Evolutionary conservation across 1,139 yeast genomes (phyloP).

Genomic region (Debaryomyces singareniensis): DNA sequence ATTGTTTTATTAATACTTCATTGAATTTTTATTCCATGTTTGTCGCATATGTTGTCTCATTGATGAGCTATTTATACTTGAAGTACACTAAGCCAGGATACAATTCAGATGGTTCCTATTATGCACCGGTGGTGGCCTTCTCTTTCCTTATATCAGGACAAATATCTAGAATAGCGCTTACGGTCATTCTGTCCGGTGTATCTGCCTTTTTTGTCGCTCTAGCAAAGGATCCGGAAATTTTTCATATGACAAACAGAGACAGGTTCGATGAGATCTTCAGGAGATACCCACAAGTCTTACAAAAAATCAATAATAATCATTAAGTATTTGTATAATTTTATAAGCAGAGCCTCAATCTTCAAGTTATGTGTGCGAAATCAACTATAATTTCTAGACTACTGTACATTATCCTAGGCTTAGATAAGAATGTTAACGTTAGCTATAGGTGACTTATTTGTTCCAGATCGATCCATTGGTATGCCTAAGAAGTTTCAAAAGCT

Average conservation of each 20-base stretch:
- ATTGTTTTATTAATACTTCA: slow-evolving; percentile 73
- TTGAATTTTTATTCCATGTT: slow-evolving; percentile 65
- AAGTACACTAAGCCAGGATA: slow-evolving; percentile 68
- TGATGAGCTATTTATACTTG: slow-evolving; percentile 67
- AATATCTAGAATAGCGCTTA: slow-evolving; percentile 64
- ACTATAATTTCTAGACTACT: no score
- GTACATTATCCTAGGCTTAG: no score
- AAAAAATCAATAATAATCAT: slow-evolving; percentile 40
- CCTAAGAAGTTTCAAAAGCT: slow-evolving; percentile 63
- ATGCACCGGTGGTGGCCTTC: slow-evolving; percentile 75
- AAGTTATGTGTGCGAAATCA: no score
- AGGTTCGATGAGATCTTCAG: slow-evolving; percentile 65
- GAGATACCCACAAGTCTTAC: slow-evolving; percentile 69
- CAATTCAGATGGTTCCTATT: slow-evolving; percentile 58
- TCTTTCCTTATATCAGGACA: slow-evolving; percentile 73
- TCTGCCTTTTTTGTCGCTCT: slow-evolving; percentile 83
- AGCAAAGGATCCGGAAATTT: slow-evolving; percentile 84
- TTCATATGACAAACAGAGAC: slow-evolving; percentile 70
- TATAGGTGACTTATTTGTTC: slow-evolving; percentile 84
- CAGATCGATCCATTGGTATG: slow-evolving; percentile 68
- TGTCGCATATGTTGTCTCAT: slow-evolving; percentile 62
- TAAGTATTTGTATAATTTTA: slow-evolving; percentile 7
- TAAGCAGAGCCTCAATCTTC: no score
- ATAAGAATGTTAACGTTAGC: slow-evolving; percentile 81
- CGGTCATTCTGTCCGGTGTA: slow-evolving; percentile 74